These are phyloP conservation scores for Fusarium sp. DNA, from an alignment of 2,329 filamentous ascomycete species.

Conservation along the genomic window DNA sequence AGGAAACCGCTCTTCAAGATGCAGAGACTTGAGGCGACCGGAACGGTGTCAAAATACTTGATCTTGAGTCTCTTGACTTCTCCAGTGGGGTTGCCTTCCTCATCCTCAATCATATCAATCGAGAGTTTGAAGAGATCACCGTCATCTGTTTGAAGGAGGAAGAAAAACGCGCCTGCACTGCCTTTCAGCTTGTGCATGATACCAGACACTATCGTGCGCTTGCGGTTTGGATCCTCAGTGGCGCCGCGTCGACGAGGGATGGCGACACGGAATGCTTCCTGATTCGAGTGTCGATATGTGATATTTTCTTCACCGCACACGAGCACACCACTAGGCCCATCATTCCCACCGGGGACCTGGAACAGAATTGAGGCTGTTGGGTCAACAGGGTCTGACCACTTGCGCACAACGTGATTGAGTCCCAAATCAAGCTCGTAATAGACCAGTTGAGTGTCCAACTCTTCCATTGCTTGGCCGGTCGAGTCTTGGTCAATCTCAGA, in stretches of 20 bases:
- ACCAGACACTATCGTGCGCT: conserved; percentile 85
- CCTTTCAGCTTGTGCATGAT: conserved; percentile 97
- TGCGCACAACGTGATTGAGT: conserved; percentile 94
- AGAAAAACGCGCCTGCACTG: conserved; percentile 89
- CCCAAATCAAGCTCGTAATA: conserved; percentile 98
- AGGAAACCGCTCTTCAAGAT: conserved; percentile 97
- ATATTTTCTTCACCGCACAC: conserved; percentile 95
- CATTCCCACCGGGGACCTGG: conserved; percentile 91
- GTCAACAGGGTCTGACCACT: conserved; percentile 95
- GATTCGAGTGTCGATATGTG: conserved; percentile 96
- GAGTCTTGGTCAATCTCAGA: conserved; percentile 91
- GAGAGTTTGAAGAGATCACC: conserved; percentile 98
- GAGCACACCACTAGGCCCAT: conserved; percentile 93
- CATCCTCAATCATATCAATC: conserved; percentile 87
- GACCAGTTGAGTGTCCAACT: conserved; percentile 88
- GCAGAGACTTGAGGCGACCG: conserved; percentile 84
- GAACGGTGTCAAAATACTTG: conserved; percentile 98
- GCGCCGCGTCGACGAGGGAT: conserved; percentile 88
- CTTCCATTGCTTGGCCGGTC: conserved; percentile 80
- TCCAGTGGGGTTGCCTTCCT: conserved; percentile 78
- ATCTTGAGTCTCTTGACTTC: conserved; percentile 87
- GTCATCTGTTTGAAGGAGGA: conserved; percentile 93
- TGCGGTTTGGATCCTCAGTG: conserved; percentile 91
- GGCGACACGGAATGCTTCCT: conserved; percentile 86
- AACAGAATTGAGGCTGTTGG: conserved; percentile 89